Base-by-base conservation (phyloP, 768 basidiomycete genomes). In the Tremella yokohamensis region DNA sequence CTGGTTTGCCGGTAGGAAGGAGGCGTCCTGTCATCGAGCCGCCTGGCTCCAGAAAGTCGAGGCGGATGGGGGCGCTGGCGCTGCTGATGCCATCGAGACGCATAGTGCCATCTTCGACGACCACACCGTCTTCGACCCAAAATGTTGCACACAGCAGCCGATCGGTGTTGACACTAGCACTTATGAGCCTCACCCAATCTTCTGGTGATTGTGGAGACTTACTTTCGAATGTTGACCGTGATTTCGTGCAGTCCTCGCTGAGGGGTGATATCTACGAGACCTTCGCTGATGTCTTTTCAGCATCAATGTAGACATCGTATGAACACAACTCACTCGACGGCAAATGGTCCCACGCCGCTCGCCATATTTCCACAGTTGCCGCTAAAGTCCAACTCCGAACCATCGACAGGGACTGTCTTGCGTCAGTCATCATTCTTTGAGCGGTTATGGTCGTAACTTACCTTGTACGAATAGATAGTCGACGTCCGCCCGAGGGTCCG, bases 301-400 rank as follows among this genome's bases (percentile, higher is more conserved):
- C n/a, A n/a, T n/a, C n/a, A n/a, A n/a, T n/a, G n/a, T n/a, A n/a
- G n/a, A n/a, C n/a, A n/a, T n/a, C n/a, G n/a, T n/a, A n/a, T n/a
- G n/a, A n/a, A n/a, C n/a, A 29, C 61, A 81, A 83, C 84, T 63
- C 85, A 83, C 70, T 88, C 87, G 9, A 85, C 73, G 0, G 87
- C 87, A 70, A 84, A 89, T 2, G 84, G 83, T 19, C 88, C 87
- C 37, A 88, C 80, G 81, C 88, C 84, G 65, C 82, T 83, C 0
- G 85, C 83, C 39, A 88, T 78, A 73, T 89, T 89, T 2, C 63
- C 87, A 63, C 87, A 89, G 69, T 87, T 88, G 8, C 87, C 86
- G 1, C 84, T 83, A 62, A 83, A 83, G 74, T 89, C 88, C 34
- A 89, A 50, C 39, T 29, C 15, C 6, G 19, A 25, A 3, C 57